Evolutionary conservation across 2,329 filamentous ascomycete species (phyloP).

Genomic region (Alternaria ventricosa): DNA sequence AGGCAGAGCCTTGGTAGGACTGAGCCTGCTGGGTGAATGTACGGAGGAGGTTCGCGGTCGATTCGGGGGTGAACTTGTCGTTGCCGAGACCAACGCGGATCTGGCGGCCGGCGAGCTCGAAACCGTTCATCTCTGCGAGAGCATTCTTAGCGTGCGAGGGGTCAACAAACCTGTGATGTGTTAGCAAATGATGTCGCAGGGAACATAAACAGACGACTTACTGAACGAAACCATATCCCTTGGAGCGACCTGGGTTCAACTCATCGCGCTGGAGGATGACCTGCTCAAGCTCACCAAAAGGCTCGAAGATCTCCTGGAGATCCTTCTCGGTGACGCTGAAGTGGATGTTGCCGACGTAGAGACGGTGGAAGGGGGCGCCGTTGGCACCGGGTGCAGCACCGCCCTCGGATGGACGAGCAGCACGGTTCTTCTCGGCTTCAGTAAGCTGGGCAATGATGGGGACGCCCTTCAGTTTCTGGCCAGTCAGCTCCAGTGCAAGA

Average conservation of each 20-base stretch:
- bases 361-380: constrained; percentile 92
- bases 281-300: constrained; percentile 96
- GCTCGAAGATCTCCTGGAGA: constrained; percentile 94
- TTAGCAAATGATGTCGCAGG: constrained; percentile 19
- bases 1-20: constrained; percentile 84
- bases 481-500: constrained; percentile 95
- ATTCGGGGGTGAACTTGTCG: constrained; percentile 99
- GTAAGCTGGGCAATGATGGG: constrained; percentile 98
- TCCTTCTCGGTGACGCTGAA: constrained; percentile 98
- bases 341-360: constrained; percentile 99
- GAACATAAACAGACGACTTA: constrained; percentile 59
- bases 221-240: constrained; percentile 99
- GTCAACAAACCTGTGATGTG: constrained; percentile 79
- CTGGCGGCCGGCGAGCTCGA: constrained; percentile 94
- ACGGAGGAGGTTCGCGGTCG: constrained; percentile 89
- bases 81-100: constrained; percentile 99
- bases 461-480: constrained; percentile 97
- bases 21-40: constrained; percentile 74
- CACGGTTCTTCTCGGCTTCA: constrained; percentile 98
- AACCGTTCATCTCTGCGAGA: constrained; percentile 98
- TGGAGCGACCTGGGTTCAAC: constrained; percentile 60
- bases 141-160: constrained; percentile 91
- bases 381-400: constrained; percentile 72
- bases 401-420: constrained; percentile 74
- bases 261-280: constrained; percentile 98